Conservation (phyloP, 352 stramenopile genomes). For the Globisporangium mamillatum region DNA sequence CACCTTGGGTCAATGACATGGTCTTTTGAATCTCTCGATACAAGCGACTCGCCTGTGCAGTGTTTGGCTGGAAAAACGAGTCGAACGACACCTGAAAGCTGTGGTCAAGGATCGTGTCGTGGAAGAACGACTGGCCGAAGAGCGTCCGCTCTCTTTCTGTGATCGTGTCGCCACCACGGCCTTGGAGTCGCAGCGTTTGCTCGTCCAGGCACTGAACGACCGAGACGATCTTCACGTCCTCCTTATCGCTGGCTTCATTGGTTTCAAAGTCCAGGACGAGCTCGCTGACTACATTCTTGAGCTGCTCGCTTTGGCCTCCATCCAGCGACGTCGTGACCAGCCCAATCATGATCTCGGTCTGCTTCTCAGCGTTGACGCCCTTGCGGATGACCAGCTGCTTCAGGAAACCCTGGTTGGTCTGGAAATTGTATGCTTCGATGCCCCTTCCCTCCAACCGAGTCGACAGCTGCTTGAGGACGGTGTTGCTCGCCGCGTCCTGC, state of each 20-base stretch:
- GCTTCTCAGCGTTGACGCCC: constrained; percentile 25
- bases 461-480: constrained; percentile 36
- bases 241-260: background rate
- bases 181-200: constrained; percentile 49
- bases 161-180: background rate
- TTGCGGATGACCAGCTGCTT: constrained; percentile 69
- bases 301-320: constrained; percentile 26
- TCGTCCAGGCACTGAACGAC: constrained; percentile 62
- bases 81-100: constrained; percentile 66
- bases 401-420: constrained; percentile 51
- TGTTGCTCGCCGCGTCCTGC: constrained; percentile 43
- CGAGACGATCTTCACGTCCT: constrained; percentile 38
- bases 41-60: constrained; percentile 45
- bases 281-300: constrained; percentile 33
- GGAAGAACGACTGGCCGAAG: constrained; percentile 39
- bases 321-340: constrained; percentile 57
- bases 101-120: constrained; percentile 62
- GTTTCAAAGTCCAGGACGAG: constrained; percentile 23
- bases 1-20: constrained; percentile 16
- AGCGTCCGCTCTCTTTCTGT: constrained; percentile 32
- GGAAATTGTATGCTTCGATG: constrained; percentile 59
- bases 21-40: constrained; percentile 54
- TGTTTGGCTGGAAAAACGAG: constrained; percentile 83
- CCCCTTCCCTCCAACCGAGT: constrained; percentile 24
- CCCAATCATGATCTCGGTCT: constrained; percentile 57